Evolutionary conservation across 2,329 filamentous ascomycete species (phyloP), one percentile per base, ranked within the genome.

Genomic region (Neofusicoccum sp.): DNA sequence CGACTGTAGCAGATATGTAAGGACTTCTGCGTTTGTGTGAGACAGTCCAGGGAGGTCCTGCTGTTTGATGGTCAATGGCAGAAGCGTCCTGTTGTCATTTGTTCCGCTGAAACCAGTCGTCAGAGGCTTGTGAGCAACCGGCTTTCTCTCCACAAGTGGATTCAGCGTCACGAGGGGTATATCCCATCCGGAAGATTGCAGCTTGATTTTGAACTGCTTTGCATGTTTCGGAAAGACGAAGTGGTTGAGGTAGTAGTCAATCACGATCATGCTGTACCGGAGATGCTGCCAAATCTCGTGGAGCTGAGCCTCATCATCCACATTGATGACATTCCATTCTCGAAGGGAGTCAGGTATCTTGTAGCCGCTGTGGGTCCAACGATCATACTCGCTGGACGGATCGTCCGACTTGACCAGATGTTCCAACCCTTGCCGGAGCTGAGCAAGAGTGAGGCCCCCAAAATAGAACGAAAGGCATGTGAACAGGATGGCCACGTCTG

Each of bases 31-130:
- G 63, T 87, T 90, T 0, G 87, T 90, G 50, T 89, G 85, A 0
- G 74, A 68, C 0, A 90, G 78, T 0, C 77, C 72, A 0, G 79
- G 74, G 0, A 92, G 78, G 64, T 92, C 87, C 0, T 84, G 74
- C 58, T 91, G 88, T 22, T 77, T 71, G 22, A 91, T 85, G 0
- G 80, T 86, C n/a, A 86, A 71, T 0, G 89, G 89, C 0, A 91
- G 73, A 37, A 89, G 78, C 0, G 74, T 76, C 41, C 82, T 79
- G 22, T 84, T 86, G 69, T 92, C 89, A 48, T 90, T 91, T 0
- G 89, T 92, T 0, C 89, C 89, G 6, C 86, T 89, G 70, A 93
- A 92, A 0, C 89, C 89, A 0, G 88, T 90, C 0, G 87, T 89
- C 1, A 81, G 65, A 2, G 75, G 69, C 14, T 61, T 63, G 1